Percentiles rank a stretch among this genome's conserved stretches.
phyloP scores from a whole-genome alignment of 257 asterid genomes.

The Cruciata laevipes region DNA sequence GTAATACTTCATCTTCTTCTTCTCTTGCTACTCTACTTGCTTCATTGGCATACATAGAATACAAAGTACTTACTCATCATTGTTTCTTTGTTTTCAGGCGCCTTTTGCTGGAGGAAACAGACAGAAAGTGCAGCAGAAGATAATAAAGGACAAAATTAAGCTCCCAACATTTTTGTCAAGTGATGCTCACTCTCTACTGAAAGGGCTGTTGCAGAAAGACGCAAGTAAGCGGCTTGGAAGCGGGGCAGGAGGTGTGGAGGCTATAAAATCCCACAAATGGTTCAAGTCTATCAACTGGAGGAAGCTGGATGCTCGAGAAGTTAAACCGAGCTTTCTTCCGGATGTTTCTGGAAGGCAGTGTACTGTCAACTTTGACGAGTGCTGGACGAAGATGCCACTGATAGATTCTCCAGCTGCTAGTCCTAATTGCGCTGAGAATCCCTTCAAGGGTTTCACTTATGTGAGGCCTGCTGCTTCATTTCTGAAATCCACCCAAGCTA shows the following conservation, averaged over 20 bases:
- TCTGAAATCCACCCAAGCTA: slow-evolving; percentile 16
- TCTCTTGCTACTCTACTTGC: neutral
- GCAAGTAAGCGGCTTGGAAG: slow-evolving; percentile 51
- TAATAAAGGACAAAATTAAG: slow-evolving; percentile 61
- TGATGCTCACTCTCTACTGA: slow-evolving; percentile 66
- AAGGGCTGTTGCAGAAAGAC: slow-evolving; percentile 75
- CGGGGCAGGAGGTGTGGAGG: slow-evolving; percentile 45
- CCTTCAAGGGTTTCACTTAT: slow-evolving; percentile 59
- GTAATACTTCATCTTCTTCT: slow-evolving; percentile 28
- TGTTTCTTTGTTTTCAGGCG: slow-evolving; percentile 39
- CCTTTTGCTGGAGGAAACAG: slow-evolving; percentile 59
- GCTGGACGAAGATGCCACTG: slow-evolving; percentile 62
- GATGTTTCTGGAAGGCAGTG: slow-evolving; percentile 60
- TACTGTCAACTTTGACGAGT: slow-evolving; percentile 62
- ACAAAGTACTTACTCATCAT: too few species aligned
- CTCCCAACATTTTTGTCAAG: slow-evolving; percentile 63
- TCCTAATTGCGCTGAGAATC: slow-evolving; percentile 49
- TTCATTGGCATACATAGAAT: neutral
- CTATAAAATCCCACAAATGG: slow-evolving; percentile 65
- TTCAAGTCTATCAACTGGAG: slow-evolving; percentile 66
- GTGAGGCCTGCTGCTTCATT: slow-evolving; percentile 41
- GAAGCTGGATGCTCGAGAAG: slow-evolving; percentile 56
- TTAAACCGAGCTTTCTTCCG: slow-evolving; percentile 67
- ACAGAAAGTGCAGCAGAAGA: slow-evolving; percentile 67
- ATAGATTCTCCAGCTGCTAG: slow-evolving; percentile 60